Evolutionary conservation across 176 grass and related monocot species (phyloP), one percentile per base, ranked within the genome.

Genomic region (Musa acuminata): DNA sequence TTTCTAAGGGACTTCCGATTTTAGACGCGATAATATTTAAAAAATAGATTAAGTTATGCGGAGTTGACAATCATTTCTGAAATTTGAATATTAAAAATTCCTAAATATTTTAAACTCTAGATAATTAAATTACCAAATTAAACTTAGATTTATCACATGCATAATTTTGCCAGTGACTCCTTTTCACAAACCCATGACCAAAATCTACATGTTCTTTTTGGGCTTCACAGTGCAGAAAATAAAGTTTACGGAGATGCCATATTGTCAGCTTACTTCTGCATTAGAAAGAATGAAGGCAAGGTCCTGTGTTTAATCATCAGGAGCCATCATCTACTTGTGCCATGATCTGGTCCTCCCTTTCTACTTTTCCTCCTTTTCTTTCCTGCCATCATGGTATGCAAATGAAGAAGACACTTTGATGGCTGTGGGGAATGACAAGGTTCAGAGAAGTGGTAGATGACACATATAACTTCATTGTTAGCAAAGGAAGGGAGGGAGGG

Each of bases 371-470:
- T 29, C 52, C 52, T 25, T 72, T 55, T 72, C 22, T 16, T 72
- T 53, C 13, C 51, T 73, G 71, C 51, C 71, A 73, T 73, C 51
- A 73, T 73, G 10, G 71, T 55, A 24, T 55, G 52, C 71, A 54
- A 55, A 54, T 54, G 71, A 22, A 27, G 51, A 73, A 19, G 71
- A 73, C 71, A 73, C 71, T 53, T 73, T 73, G 71, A 55, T 73
- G 71, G 51, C 51, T 16, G 51, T 73, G 51, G 52, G 50, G 71
- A 25, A 27, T 8, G 13, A 3, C 22, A 13, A 73, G 43, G 35
- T 14, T 66, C 13, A 26, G 52, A 55, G 23, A 55, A 55, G 71
- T 73, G 52, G 71, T 73, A 55, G 71, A 24, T 55, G 71, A 73
- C 49, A 55, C 51, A 25, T 14, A 22, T 10, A 26, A 53, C 52